These are phyloP conservation scores for Fonsecaea pedrosoi DNA, from an alignment of 2,329 filamentous ascomycete species.

Conservation along the genomic window DNA sequence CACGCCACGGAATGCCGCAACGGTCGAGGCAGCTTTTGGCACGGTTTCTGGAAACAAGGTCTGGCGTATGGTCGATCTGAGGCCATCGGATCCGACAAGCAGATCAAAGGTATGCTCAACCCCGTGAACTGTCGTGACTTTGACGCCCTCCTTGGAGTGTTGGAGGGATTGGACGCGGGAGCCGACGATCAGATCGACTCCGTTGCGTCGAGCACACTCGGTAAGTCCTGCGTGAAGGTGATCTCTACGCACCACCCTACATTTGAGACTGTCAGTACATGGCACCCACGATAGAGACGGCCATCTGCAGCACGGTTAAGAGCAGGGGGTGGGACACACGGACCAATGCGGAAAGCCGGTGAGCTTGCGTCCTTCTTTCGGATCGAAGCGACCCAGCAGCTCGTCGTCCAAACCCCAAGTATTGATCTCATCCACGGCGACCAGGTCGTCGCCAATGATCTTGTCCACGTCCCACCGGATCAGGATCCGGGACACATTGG, in stretches of 20 bases:
- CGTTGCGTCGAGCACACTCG: slow-evolving; percentile 48
- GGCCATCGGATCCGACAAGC: slow-evolving; percentile 52
- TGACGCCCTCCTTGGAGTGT: slow-evolving; percentile 32
- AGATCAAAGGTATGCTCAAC: slow-evolving; percentile 46
- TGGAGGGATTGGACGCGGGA: slow-evolving; percentile 48
- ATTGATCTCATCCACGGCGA: slow-evolving; percentile 50
- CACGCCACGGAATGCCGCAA: slow-evolving; percentile 56
- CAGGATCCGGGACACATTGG: slow-evolving; percentile 51
- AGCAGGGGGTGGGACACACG: background rate
- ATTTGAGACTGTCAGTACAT: slow-evolving; percentile 9
- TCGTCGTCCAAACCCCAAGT: slow-evolving; percentile 43
- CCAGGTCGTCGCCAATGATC: slow-evolving; percentile 51
- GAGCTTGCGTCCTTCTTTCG: slow-evolving; percentile 29
- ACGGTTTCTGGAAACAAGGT: slow-evolving; percentile 52
- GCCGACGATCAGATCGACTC: slow-evolving; percentile 49
- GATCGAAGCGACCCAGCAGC: slow-evolving; percentile 28
- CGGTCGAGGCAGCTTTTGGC: slow-evolving; percentile 50
- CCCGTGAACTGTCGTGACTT: slow-evolving; percentile 38
- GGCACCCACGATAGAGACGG: background rate
- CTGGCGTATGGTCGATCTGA: slow-evolving; percentile 50
- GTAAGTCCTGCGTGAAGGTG: slow-evolving; percentile 56
- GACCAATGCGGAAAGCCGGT: slow-evolving; percentile 35
- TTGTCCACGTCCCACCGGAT: slow-evolving; percentile 51
- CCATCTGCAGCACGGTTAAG: background rate
- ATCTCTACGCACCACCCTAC: slow-evolving; percentile 54